Base-by-base conservation (phyloP, 805 yeast genomes). In the Candida krabiensis region DNA sequence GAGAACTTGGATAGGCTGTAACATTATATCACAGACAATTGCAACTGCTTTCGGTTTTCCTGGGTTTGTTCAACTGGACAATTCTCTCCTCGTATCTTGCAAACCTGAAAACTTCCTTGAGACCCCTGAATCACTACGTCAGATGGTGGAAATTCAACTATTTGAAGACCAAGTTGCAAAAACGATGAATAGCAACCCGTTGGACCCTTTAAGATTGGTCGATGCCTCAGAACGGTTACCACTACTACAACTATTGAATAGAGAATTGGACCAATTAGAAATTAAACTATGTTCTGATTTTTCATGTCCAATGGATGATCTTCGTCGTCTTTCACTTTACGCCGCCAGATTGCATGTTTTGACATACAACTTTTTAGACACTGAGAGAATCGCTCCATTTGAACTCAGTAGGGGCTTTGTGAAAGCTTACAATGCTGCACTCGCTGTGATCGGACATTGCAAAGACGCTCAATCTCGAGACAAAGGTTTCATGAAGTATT, bases 41-140 rank as follows among this genome's bases (percentile, higher is more conserved):
- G 96, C 96, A 3, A 80, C 95, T 2, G 83, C 95, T 9, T 88
- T 89, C 64, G 99, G 99, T 14, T 90, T 85, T 55, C 99, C 98
- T 0, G 88, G 95, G 0, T 89, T 88, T 61, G 90, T 86, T 4
- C 86, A 83, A 42, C 86, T 89, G 55, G 96, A 88, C 57, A 73
- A 83, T 18, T 72, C 88, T 1, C 76, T 83, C 2, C 63, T 80
- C 53, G 70, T 70, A 5, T 70, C 80, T 3, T 73, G 75, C 49
- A 62, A 75, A 30, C 70, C 76, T 9, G 75, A 71, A 9, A 61
- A 73, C n/a, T 35, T 34, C 7, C 28, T 49, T 7, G 69, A 65
- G 17, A 63, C 86, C 15, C 86, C 91, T 1, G 56, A 61, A 13
- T 63, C 77, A n/a, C 70, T 91, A 30, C 72, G 77, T 36, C 88